Percentiles rank a stretch among this genome's conserved stretches.
Conservation (phyloP, 1,139 yeast genomes). For the Yamadazyma buinensis region DNA sequence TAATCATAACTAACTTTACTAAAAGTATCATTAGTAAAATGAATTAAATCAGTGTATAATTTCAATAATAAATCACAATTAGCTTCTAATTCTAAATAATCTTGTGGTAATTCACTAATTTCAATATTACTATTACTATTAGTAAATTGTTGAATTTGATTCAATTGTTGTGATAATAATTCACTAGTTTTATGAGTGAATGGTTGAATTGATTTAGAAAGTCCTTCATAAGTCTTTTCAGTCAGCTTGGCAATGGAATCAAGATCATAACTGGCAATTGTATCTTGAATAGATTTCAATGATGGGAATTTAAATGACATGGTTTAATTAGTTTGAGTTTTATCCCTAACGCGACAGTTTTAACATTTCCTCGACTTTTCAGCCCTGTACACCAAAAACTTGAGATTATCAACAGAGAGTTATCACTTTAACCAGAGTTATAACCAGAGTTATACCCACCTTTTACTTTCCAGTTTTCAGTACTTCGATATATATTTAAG, state of each 20-base stretch:
- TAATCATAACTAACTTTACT: slow-evolving; percentile 68
- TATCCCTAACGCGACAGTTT: too few relatives aligned
- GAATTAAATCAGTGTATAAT: slow-evolving; percentile 56
- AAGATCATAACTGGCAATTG: slow-evolving; percentile 36
- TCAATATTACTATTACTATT: slow-evolving; percentile 28
- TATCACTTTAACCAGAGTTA: too few relatives aligned
- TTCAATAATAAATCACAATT: slow-evolving; percentile 61
- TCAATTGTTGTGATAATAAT: slow-evolving; percentile 36
- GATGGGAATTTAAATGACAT: slow-evolving; percentile 55
- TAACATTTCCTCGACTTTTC: too few relatives aligned
- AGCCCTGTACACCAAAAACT: too few relatives aligned
- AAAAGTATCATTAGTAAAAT: slow-evolving; percentile 56
- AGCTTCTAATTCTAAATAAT: slow-evolving; percentile 62
- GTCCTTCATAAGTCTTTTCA: slow-evolving; percentile 39
- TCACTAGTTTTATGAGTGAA: slow-evolving; percentile 40
- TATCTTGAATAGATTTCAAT: slow-evolving; percentile 46
- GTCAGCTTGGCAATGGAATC: slow-evolving; percentile 39
- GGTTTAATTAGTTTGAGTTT: background rate
- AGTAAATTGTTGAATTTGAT: slow-evolving; percentile 44
- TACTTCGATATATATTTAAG: too few relatives aligned
- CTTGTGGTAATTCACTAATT: slow-evolving; percentile 66
- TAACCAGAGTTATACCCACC: too few relatives aligned
- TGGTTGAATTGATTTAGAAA: slow-evolving; percentile 41
- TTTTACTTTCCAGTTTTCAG: too few relatives aligned
- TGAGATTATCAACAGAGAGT: too few relatives aligned